Percentiles rank a stretch among this genome's conserved stretches.
These are phyloP conservation scores for Scheffersomyces quercinus DNA, from an alignment of 1,139 yeast species.

Conservation along the genomic window DNA sequence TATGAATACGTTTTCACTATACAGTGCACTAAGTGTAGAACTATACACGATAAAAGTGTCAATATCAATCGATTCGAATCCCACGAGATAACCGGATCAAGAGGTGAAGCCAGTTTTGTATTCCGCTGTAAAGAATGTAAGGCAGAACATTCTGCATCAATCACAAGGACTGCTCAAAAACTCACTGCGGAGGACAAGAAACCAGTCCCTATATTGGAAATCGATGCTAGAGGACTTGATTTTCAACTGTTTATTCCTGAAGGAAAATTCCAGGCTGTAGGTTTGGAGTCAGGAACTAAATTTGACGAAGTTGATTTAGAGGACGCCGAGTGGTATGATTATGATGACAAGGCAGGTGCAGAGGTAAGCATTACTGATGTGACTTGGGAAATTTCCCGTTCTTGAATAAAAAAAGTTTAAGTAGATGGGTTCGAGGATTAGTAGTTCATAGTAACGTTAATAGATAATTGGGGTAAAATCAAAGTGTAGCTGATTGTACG, in stretches of 20 bases:
- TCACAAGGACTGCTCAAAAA: conserved; percentile 33
- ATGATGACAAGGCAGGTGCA: conserved; percentile 78
- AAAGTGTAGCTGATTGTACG: too few relatives aligned
- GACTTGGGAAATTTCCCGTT: conserved; percentile 48
- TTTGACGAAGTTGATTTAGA: conserved; percentile 69
- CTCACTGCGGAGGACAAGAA: conserved; percentile 30
- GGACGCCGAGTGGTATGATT: conserved; percentile 93
- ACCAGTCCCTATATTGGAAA: conserved; percentile 53
- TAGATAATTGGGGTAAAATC: too few relatives aligned
- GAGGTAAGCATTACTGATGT: conserved; percentile 83
- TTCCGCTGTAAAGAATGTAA: conserved; percentile 75
- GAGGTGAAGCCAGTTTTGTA: conserved; percentile 83
- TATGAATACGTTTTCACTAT: conserved; percentile 75
- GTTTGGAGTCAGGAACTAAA: conserved; percentile 49
- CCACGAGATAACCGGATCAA: conserved; percentile 66
- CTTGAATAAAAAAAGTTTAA: not conserved
- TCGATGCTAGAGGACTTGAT: conserved; percentile 87
- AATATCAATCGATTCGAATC: conserved; percentile 64
- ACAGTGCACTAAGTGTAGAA: conserved; percentile 80
- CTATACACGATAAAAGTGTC: conserved; percentile 72
- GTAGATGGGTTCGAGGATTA: too few relatives aligned
- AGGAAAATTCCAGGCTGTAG: conserved; percentile 66
- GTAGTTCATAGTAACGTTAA: too few relatives aligned
- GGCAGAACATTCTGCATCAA: conserved; percentile 38
- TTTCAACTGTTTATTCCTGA: conserved; percentile 66